Evolutionary conservation across 495 filamentous ascomycete species (phyloP), one percentile per base, ranked within the genome.

Genomic region (Trichoderma parareesei): DNA sequence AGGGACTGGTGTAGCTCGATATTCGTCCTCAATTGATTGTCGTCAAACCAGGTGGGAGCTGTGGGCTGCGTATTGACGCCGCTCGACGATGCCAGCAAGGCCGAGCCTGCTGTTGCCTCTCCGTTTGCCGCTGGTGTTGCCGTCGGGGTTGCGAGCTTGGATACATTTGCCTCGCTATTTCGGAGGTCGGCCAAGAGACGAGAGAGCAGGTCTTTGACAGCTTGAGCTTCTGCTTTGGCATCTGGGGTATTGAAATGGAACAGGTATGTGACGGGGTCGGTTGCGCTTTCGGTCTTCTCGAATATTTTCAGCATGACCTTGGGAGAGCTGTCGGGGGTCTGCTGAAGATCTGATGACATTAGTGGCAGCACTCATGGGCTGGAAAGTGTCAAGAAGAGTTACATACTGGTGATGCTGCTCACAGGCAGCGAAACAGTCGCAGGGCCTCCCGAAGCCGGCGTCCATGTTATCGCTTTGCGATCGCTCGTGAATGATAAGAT

Each of bases 281-380:
- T 70, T 14, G 78, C 77, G 1, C 75, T 71, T 49, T 81, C 78
- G 38, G 85, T 76, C 68, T 89, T 86, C 62, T 85, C 87, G 68
- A 95, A 88, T 61, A 98, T 84, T 74, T 92, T 94, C 49, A 97
- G 82, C 83, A 96, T 94, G 59, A 95, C 92, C 77, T 97, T 98
- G 13, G 90, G 77, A 18, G 81, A 84, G 8, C 78, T 86, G 55
- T 88, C 90, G 0, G 93, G 92, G 1, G 94, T 97, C 74, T 97
- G 93, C 71, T 98, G 92, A 46, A 98, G 82, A 78, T 98, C 87
- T 89, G 64, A 16, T 8, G 41, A 61, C 44, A 64, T 70, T 59
- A 67, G 60, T 60, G 64, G 43, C 40, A 33, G 10, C 33, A 35
- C 44, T 49, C 16, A 35, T 41, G 65, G 65, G 38, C 55, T 38